Evolutionary conservation across 768 basidiomycete species (phyloP), one percentile per base, ranked within the genome.

Genomic region (Mycena olivaceomarginata): DNA sequence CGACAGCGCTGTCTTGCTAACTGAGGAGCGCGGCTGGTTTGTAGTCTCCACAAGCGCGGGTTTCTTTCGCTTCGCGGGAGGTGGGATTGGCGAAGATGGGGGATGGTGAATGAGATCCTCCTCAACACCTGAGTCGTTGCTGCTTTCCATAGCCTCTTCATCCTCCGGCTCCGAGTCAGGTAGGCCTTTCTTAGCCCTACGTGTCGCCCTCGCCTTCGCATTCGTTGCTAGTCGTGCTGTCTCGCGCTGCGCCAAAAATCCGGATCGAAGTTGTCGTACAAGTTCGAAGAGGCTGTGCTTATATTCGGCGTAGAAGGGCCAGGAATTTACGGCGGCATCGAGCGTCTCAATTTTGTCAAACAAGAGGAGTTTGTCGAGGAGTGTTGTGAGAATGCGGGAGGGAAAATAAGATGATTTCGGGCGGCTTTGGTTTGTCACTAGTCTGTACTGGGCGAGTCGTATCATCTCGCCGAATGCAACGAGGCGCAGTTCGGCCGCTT

Each of bases 381-480:
- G 31, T 31, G 31, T 31, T 31, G 2, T 31, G 31, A 31, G 2
- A 20, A 63, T 37, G 20, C 41, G 37, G 2, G 46, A 5, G 18
- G 70, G 70, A 31, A 70, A 70, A 25, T 31, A 70, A 1, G 70
- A 70, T 8, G 70, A 70, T 25, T 48, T 70, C 7, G 70, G 70
- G 5, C 70, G 25, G 20, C 62, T 12, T 15, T 37, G 57, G 37
- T 70, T 22, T 4, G 15, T 5, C 43, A 25, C 43, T 11, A 5
- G 15, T 45, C 15, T 15, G 15, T 10, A 45, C 43, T 11, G 43
- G 10, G 15, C 15, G 4, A 31, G 31, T 31, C 31, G 31, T 31
- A 31, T 4, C 31, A 31, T 31, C 31, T 31, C 31, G 31, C 11
- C 31, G 31, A 31, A 31, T 3, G 4, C 31, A 31, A 4, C 4